phyloP scores from a whole-genome alignment of 2,329 filamentous ascomycete species.

The Dactylellina cionopaga region DNA sequence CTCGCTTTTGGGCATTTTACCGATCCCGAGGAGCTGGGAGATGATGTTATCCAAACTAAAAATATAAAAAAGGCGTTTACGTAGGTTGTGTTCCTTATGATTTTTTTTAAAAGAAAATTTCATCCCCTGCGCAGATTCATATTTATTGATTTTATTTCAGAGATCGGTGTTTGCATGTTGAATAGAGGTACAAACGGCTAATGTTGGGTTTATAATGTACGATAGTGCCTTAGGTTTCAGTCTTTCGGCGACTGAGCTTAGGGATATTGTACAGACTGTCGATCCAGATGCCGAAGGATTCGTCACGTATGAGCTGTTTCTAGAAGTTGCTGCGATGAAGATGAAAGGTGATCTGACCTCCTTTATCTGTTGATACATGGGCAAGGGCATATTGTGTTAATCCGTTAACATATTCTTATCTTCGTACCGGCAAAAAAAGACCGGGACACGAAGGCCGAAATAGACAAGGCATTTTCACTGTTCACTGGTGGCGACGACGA shows the following conservation, averaged over 20 bases:
- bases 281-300: constrained; percentile 84
- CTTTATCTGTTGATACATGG: too few relatives aligned
- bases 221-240: constrained; percentile 81
- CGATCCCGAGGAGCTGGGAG: constrained; percentile 67
- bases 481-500: constrained; percentile 72
- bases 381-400: neutral
- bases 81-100: constrained; percentile 63
- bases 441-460: constrained; percentile 72
- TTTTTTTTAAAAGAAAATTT: constrained; percentile 3
- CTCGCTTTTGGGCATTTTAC: constrained; percentile 41
- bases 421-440: constrained; percentile 58
- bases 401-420: neutral
- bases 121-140: constrained; percentile 3
- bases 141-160: too few relatives aligned
- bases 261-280: constrained; percentile 79
- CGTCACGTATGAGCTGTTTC: constrained; percentile 81
- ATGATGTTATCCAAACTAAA: constrained; percentile 73
- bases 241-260: constrained; percentile 73
- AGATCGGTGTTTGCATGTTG: neutral
- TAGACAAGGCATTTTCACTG: constrained; percentile 81
- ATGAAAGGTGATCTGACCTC: constrained; percentile 68
- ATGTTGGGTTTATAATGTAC: neutral
- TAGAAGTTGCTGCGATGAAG: constrained; percentile 88
- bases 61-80: constrained; percentile 78
- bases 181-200: neutral